Percentiles rank a stretch among this genome's conserved stretches.
Conservation (phyloP, 768 basidiomycete genomes). For the Trametes sanguinea region DNA sequence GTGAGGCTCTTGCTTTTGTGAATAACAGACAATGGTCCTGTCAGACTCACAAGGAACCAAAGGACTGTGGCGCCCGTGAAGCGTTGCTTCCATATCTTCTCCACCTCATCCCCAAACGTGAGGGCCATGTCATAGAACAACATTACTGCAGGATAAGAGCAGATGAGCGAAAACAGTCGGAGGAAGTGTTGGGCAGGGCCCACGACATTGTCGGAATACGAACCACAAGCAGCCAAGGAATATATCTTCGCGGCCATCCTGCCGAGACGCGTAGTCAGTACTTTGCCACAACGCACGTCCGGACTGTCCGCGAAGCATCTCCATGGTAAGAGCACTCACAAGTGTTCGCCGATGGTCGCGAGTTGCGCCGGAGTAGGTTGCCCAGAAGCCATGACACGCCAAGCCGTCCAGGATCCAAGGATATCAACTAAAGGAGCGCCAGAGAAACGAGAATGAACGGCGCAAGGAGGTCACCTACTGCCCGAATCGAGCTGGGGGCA, state of each 20-base stretch:
- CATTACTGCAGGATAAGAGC: slow-evolving; percentile 16
- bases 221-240: slow-evolving; percentile 26
- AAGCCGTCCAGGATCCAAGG: not conserved
- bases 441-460: not conserved
- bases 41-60: slow-evolving; percentile 23
- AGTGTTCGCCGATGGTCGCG: slow-evolving; percentile 15
- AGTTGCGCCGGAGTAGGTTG: slow-evolving; percentile 9
- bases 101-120: slow-evolving; percentile 27
- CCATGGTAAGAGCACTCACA: slow-evolving; percentile 8
- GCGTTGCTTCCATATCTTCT: slow-evolving; percentile 29
- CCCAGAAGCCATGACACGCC: slow-evolving; percentile 10
- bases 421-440: too few relatives aligned
- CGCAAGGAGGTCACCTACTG: too few relatives aligned
- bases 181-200: too few relatives aligned
- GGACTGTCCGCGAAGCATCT: too few relatives aligned
- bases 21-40: not conserved
- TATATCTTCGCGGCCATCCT: slow-evolving; percentile 26
- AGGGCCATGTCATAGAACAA: slow-evolving; percentile 27
- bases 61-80: slow-evolving; percentile 28
- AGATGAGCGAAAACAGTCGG: too few relatives aligned
- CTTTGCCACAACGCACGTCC: not conserved
- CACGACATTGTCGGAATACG: not conserved
- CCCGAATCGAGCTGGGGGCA: too few relatives aligned
- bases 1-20: not conserved
- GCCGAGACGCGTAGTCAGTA: not conserved